These are phyloP conservation scores for Aquanectria penicillioides DNA, from an alignment of 2,329 filamentous ascomycete genomes.

Conservation along the genomic window DNA sequence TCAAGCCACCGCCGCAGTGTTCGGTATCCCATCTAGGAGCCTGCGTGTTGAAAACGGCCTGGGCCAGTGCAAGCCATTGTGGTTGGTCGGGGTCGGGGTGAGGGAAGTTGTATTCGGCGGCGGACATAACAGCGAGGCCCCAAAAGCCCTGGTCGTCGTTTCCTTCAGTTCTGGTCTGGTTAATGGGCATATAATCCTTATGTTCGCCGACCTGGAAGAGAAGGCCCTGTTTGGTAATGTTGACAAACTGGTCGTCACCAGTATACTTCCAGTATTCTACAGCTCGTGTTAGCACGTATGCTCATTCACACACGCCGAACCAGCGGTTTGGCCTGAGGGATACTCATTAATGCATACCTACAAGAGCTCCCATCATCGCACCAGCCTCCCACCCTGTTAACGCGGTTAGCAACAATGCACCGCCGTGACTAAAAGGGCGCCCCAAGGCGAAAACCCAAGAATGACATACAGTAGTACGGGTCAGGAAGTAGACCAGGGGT, in stretches of 20 bases:
- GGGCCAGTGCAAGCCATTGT: conserved; percentile 76
- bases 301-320: background rate
- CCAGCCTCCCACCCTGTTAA: conserved; percentile 75
- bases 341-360: conserved; percentile 47
- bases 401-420: conserved; percentile 10
- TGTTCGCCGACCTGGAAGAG: conserved; percentile 78
- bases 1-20: conserved; percentile 78
- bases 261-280: conserved; percentile 86
- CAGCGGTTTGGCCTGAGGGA: background rate
- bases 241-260: conserved; percentile 76
- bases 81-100: conserved; percentile 65
- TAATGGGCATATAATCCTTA: conserved; percentile 81
- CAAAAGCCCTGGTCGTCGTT: conserved; percentile 84
- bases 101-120: conserved; percentile 75
- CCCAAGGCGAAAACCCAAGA: background rate
- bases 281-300: background rate
- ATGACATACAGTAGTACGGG: conserved; percentile 63
- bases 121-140: conserved; percentile 76
- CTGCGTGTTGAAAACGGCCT: conserved; percentile 85
- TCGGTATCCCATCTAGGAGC: conserved; percentile 75
- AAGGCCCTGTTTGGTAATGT: conserved; percentile 73
- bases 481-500: conserved; percentile 62
- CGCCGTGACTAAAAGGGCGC: background rate
- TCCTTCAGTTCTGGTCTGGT: conserved; percentile 74
- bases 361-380: conserved; percentile 74